phyloP scores from a whole-genome alignment of 2,329 filamentous ascomycete genomes.

The Sarocladium strictum region DNA sequence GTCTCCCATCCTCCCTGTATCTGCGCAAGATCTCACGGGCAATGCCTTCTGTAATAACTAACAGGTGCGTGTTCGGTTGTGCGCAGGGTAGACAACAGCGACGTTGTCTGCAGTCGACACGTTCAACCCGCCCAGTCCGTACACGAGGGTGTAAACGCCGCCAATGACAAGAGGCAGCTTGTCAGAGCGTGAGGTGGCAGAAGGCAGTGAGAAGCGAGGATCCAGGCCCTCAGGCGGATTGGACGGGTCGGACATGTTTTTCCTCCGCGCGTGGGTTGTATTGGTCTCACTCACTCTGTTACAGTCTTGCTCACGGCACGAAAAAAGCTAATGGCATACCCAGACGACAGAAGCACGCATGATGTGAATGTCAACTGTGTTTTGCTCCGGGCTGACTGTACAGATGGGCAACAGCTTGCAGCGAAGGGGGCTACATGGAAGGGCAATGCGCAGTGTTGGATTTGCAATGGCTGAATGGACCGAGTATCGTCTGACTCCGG shows the following conservation, averaged over 20 bases:
- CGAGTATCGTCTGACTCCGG: not conserved
- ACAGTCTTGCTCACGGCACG: no score
- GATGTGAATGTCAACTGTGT: not conserved
- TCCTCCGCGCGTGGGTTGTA: no score
- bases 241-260: not conserved
- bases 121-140: constrained; percentile 4
- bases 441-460: not conserved
- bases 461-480: not conserved
- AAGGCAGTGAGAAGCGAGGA: constrained; percentile 9
- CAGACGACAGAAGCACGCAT: not conserved
- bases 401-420: not conserved
- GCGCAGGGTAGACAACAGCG: constrained; percentile 6
- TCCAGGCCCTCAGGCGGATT: not conserved
- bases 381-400: not conserved
- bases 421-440: no score
- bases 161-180: constrained; percentile 5
- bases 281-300: not conserved
- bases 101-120: not conserved
- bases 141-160: constrained; percentile 6
- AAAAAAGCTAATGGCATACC: no score
- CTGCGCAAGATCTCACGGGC: constrained; percentile 10
- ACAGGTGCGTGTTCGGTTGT: constrained; percentile 9
- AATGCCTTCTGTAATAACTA: constrained; percentile 8
- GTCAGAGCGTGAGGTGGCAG: constrained; percentile 6
- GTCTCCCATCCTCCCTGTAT: not conserved